Conservation (phyloP, 768 basidiomycete genomes). For the Tulasnella sp. region DNA sequence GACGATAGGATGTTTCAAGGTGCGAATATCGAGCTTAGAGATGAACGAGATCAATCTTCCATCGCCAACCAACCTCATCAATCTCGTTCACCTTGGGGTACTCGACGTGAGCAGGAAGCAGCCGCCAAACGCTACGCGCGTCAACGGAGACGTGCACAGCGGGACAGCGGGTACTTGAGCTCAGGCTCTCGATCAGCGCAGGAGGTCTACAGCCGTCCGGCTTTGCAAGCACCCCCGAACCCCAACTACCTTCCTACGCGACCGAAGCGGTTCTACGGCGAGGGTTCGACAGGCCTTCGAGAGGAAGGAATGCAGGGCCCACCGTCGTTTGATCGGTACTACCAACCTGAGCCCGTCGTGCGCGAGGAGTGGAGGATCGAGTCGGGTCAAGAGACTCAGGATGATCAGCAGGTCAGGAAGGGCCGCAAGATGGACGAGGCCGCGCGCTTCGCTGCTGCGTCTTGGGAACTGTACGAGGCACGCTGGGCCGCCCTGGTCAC, state of each 20-base stretch:
- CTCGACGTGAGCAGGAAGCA: too few relatives aligned
- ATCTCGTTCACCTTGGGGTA: too few relatives aligned
- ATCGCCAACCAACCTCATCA: too few relatives aligned
- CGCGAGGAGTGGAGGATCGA: too few relatives aligned
- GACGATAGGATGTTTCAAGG: too few relatives aligned
- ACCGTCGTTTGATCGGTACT: too few relatives aligned
- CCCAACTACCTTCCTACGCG: neutral
- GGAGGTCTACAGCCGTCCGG: neutral
- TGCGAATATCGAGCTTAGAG: too few relatives aligned
- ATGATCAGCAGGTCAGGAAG: neutral
- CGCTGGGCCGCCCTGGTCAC: neutral
- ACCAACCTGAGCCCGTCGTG: too few relatives aligned
- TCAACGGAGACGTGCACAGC: neutral
- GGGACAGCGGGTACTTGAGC: neutral
- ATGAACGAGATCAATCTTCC: too few relatives aligned
- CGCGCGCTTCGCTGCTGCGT: neutral
- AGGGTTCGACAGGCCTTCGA: conserved; percentile 3
- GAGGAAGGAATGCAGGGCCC: neutral
- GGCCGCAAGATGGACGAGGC: neutral
- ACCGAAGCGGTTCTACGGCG: conserved; percentile 7
- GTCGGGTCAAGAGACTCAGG: neutral
- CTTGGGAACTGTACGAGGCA: conserved; percentile 12
- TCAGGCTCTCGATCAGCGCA: neutral
- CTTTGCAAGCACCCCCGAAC: neutral
- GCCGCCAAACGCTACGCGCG: too few relatives aligned